Conservation (phyloP, 83 land plant genomes). For the Picea mariana region DNA sequence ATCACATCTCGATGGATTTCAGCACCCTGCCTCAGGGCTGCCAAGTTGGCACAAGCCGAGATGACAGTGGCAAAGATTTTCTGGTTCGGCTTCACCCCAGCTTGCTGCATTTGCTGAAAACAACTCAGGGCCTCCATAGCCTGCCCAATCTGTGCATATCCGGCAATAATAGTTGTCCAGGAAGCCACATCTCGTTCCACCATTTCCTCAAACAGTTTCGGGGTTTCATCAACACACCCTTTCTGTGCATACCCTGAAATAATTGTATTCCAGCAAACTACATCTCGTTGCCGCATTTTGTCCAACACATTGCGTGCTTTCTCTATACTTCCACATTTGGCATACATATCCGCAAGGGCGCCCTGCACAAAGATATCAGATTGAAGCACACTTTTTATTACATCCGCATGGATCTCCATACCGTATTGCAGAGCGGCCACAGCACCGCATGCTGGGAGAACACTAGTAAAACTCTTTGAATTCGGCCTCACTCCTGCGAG, state of each 20-base stretch:
- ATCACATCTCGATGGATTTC: neutral
- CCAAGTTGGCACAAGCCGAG: slow-evolving; percentile 3
- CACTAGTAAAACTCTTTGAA: no score
- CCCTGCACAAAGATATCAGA: no score
- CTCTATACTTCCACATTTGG: no score
- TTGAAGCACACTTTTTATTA: no score
- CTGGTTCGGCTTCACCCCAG: slow-evolving; percentile 21
- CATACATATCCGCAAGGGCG: no score
- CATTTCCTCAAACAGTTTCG: slow-evolving; percentile 11
- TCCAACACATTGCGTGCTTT: no score
- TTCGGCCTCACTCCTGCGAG: neutral
- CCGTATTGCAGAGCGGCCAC: no score
- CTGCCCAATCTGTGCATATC: slow-evolving; percentile 23
- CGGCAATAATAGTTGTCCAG: slow-evolving; percentile 20
- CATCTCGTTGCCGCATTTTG: no score
- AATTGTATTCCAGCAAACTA: no score
- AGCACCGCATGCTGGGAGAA: no score
- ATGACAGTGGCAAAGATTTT: slow-evolving; percentile 16
- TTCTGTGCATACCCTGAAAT: no score
- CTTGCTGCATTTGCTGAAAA: slow-evolving; percentile 11
- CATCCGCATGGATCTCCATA: no score
- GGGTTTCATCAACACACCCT: neutral
- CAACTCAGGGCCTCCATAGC: slow-evolving; percentile 11
- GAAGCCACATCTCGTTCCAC: slow-evolving; percentile 13
- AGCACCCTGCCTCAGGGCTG: neutral